A percentile compares a stretch with the other conserved stretches of the same genome.
Evolutionary conservation across 148 eudicot species (phyloP).

Genomic region (Rhododendron ovatum): DNA sequence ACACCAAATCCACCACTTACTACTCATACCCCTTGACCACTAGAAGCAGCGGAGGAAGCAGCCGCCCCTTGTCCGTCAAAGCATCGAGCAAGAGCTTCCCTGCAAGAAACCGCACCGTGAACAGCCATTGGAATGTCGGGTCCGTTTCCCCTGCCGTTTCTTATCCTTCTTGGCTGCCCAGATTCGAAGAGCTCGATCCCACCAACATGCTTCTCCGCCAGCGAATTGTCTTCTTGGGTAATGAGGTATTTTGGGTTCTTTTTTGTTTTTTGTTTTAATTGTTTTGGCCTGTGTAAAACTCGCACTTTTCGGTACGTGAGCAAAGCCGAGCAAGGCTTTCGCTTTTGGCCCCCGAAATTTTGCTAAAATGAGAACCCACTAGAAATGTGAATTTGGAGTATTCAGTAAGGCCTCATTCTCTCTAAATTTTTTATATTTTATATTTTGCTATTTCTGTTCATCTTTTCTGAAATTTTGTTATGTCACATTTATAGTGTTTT

Average conservation of each 20-base stretch:
- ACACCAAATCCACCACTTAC: slow-evolving; percentile 15
- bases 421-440: too few species aligned
- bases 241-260: slow-evolving; percentile 35
- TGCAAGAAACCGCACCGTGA: slow-evolving; percentile 20
- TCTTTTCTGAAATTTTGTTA: too few species aligned
- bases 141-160: slow-evolving; percentile 27
- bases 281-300: neutral
- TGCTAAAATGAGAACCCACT: too few species aligned
- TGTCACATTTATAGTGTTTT: too few species aligned
- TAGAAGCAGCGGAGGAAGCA: slow-evolving; percentile 6
- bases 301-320: neutral
- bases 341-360: too few species aligned
- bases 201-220: slow-evolving; percentile 96
- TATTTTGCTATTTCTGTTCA: too few species aligned
- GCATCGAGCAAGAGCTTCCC: slow-evolving; percentile 22
- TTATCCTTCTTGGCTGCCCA: slow-evolving; percentile 53
- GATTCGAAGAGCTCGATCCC: slow-evolving; percentile 80
- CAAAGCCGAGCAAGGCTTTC: too few species aligned
- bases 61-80: slow-evolving; percentile 21
- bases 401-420: too few species aligned
- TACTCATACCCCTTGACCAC: neutral
- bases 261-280: neutral
- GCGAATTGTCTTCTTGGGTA: slow-evolving; percentile 80
- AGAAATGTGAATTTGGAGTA: too few species aligned
- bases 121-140: slow-evolving; percentile 55